Conservation (phyloP, 2,329 filamentous ascomycete species). For the Colletotrichum lentis region DNA sequence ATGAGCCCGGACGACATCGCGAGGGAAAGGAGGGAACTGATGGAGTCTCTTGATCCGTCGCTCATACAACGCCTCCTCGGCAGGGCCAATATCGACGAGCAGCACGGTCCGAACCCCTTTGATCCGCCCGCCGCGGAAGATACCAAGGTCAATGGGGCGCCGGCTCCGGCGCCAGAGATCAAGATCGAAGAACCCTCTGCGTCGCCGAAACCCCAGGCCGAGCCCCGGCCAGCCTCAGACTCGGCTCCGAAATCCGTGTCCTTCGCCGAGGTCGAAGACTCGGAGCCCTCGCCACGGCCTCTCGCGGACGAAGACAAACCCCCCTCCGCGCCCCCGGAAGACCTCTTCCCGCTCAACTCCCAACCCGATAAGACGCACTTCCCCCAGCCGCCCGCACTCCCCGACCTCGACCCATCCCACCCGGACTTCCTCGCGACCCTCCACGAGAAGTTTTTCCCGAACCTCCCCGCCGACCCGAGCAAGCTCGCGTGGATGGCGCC, state of each 20-base stretch:
- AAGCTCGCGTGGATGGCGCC: constrained; percentile 91
- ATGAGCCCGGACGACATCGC: constrained; percentile 88
- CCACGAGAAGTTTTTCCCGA: constrained; percentile 92
- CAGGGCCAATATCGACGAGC: constrained; percentile 77
- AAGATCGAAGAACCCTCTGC: constrained; percentile 47
- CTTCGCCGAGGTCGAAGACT: not conserved
- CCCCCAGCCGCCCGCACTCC: constrained; percentile 61
- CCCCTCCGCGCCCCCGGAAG: constrained; percentile 51
- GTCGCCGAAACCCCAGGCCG: constrained; percentile 39
- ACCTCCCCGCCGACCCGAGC: constrained; percentile 82
- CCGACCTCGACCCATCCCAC: constrained; percentile 83
- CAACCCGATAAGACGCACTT: constrained; percentile 64
- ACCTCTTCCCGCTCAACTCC: constrained; percentile 55
- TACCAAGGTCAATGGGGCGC: constrained; percentile 14
- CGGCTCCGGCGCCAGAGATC: constrained; percentile 45
- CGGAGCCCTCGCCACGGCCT: constrained; percentile 32
- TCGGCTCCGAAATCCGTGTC: constrained; percentile 8
- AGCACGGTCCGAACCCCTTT: constrained; percentile 54
- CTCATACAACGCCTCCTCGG: constrained; percentile 80
- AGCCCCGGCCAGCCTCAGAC: constrained; percentile 15
- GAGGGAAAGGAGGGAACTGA: constrained; percentile 80
- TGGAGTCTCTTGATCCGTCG: constrained; percentile 76
- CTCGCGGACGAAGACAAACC: constrained; percentile 53
- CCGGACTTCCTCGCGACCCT: constrained; percentile 84
- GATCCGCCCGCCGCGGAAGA: constrained; percentile 43